phyloP scores from a whole-genome alignment of 768 basidiomycete species.

The Russula vinacea region DNA sequence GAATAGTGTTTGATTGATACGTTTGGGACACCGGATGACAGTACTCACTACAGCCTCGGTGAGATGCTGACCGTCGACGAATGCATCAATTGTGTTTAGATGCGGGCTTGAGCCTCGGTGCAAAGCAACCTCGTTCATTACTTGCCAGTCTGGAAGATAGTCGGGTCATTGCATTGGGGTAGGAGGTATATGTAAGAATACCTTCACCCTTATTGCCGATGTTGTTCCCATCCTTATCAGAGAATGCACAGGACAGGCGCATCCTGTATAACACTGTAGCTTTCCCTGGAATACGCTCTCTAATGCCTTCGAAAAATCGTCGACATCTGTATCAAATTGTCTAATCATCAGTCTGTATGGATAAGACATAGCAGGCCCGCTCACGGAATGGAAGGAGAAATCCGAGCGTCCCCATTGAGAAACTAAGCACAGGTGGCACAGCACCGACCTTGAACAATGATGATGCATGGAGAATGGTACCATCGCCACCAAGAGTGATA shows the following conservation, averaged over 20 bases:
- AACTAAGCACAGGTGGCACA: constrained; percentile 87
- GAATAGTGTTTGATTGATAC: constrained; percentile 23
- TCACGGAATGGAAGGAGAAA: constrained; percentile 91
- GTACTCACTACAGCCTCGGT: constrained; percentile 88
- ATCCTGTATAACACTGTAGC: constrained; percentile 84
- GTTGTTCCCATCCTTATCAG: constrained; percentile 54
- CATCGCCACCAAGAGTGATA: constrained; percentile 90
- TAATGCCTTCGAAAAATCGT: constrained; percentile 77
- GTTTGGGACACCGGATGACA: constrained; percentile 14
- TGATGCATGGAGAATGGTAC: constrained; percentile 91
- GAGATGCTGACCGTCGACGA: constrained; percentile 89
- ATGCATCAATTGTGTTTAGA: constrained; percentile 90
- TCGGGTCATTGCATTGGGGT: constrained; percentile 18
- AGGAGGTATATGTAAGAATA: constrained; percentile 31
- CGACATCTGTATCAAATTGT: constrained; percentile 60
- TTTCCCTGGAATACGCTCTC: constrained; percentile 72
- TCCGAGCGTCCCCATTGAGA: constrained; percentile 91
- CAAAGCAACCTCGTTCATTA: constrained; percentile 94
- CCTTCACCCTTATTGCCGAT: constrained; percentile 60
- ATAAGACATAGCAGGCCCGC: constrained; percentile 36
- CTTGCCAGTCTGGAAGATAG: constrained; percentile 73
- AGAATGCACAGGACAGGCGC: constrained; percentile 82
- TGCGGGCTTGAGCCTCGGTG: constrained; percentile 91
- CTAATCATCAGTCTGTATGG: background rate
- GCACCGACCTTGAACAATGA: constrained; percentile 87